Conservation (phyloP, 2,329 filamentous ascomycete genomes). For the Calonectria pseudoturangicola region DNA sequence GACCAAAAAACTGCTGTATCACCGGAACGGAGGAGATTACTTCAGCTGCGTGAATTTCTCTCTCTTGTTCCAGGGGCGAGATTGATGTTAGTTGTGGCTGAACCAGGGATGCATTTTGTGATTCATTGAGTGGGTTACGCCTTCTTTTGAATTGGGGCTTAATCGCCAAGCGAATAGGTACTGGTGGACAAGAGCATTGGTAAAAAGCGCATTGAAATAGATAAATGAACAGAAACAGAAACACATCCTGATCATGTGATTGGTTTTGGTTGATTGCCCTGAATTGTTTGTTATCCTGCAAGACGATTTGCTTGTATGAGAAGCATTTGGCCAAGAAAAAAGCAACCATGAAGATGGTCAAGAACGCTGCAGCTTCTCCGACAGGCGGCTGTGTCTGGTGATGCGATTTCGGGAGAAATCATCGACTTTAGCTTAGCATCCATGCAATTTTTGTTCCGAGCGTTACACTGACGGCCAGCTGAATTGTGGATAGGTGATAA, state of each 20-base stretch:
- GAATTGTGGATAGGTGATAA: slow-evolving; percentile 1
- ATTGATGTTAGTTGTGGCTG: slow-evolving; percentile 14
- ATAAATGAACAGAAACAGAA: background rate
- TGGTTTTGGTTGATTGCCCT: background rate
- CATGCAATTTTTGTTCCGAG: background rate
- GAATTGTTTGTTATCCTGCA: background rate
- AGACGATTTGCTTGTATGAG: background rate
- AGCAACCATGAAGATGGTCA: background rate
- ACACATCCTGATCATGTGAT: background rate
- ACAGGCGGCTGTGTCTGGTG: background rate
- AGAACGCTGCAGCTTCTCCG: background rate
- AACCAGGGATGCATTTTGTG: background rate
- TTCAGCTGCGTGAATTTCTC: slow-evolving; percentile 24
- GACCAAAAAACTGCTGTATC: slow-evolving; percentile 11
- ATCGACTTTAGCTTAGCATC: background rate
- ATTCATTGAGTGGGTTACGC: background rate
- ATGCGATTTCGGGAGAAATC: too few species aligned
- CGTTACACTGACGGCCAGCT: slow-evolving; percentile 1
- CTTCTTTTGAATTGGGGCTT: background rate
- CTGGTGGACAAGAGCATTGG: background rate
- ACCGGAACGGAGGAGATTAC: slow-evolving; percentile 1
- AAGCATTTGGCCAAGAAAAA: slow-evolving; percentile 1
- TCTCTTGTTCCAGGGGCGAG: background rate
- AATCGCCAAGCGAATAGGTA: background rate
- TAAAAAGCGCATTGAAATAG: background rate